phyloP scores from a whole-genome alignment of 2,329 filamentous ascomycete genomes.

The Fusarium sp. region DNA sequence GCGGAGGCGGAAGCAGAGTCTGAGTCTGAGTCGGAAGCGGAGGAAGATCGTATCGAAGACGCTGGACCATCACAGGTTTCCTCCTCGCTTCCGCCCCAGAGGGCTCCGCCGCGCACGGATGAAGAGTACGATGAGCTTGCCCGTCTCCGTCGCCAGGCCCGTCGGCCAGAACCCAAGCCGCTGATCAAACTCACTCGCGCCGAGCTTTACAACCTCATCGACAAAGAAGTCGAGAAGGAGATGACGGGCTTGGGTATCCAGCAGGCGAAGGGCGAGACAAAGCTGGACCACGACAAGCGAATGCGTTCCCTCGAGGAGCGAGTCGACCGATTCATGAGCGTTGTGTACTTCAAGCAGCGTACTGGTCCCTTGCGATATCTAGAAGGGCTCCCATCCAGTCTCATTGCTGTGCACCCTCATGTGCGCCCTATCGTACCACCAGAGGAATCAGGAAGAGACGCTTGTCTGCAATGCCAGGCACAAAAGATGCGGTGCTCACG shows the following conservation, averaged over 20 bases:
- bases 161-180: not conserved
- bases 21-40: not conserved
- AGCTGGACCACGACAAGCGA: constrained; percentile 17
- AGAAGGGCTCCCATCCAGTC: constrained; percentile 48
- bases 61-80: not conserved
- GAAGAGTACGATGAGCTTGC: not conserved
- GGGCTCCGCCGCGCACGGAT: not conserved
- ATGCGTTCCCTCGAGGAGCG: constrained; percentile 31
- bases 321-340: constrained; percentile 18
- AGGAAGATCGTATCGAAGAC: constrained; percentile 2
- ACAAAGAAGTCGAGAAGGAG: constrained; percentile 22
- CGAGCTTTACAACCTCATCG: constrained; percentile 29
- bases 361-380: constrained; percentile 43
- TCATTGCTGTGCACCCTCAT: constrained; percentile 29
- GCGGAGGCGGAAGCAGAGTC: not conserved
- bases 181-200: not conserved
- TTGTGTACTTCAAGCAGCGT: constrained; percentile 19
- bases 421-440: constrained; percentile 23
- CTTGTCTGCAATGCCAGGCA: constrained; percentile 47
- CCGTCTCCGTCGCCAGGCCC: not conserved
- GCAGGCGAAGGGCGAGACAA: constrained; percentile 16
- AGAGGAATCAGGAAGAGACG: not conserved
- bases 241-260: constrained; percentile 10
- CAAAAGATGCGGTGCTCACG: constrained; percentile 47
- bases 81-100: not conserved